Percentiles rank a stretch among this genome's conserved stretches.
phyloP scores from a whole-genome alignment of 805 yeast species.

The Yarrowia sp. region DNA sequence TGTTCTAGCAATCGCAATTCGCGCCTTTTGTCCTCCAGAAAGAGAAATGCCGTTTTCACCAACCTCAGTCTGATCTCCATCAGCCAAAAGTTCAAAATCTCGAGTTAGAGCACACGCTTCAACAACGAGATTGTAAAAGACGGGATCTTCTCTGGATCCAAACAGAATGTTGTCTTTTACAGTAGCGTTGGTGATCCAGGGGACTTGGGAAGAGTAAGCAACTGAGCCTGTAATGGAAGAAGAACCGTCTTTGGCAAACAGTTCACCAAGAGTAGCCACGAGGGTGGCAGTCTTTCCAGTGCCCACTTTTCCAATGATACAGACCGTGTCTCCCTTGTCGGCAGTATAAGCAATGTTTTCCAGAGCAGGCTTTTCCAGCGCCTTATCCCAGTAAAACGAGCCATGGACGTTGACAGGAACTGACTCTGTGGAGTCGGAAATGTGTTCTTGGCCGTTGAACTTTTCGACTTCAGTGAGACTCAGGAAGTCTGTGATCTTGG shows the following conservation, averaged over 20 bases:
- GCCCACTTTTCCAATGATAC: conserved; percentile 87
- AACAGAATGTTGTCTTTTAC: conserved; percentile 60
- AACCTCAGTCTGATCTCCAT: conserved; percentile 90
- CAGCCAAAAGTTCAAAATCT: conserved; percentile 80
- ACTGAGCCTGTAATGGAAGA: conserved; percentile 62
- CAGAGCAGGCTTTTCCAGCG: not conserved
- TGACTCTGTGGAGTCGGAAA: not conserved
- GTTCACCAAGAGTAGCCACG: conserved; percentile 77
- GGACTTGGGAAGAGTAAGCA: not conserved
- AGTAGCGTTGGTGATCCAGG: conserved; percentile 10
- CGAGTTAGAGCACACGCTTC: conserved; percentile 85
- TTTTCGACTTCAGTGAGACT: not conserved
- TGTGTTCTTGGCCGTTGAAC: not conserved
- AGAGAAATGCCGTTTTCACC: conserved; percentile 97
- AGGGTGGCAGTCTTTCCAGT: conserved; percentile 82
- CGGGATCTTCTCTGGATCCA: conserved; percentile 83
- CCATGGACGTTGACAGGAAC: not conserved
- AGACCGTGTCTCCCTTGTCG: conserved; percentile 73
- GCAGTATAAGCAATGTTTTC: conserved; percentile 62
- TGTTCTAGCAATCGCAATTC: conserved; percentile 92
- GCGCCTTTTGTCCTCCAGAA: conserved; percentile 98
- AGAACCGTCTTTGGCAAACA: conserved; percentile 61
- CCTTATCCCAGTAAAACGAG: not conserved
- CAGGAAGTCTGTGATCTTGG: not conserved
- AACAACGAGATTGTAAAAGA: conserved; percentile 78